Evolutionary conservation across 1,284 basidiomycete genomes (phyloP).

Genomic region (Rhizoctonia solani): DNA sequence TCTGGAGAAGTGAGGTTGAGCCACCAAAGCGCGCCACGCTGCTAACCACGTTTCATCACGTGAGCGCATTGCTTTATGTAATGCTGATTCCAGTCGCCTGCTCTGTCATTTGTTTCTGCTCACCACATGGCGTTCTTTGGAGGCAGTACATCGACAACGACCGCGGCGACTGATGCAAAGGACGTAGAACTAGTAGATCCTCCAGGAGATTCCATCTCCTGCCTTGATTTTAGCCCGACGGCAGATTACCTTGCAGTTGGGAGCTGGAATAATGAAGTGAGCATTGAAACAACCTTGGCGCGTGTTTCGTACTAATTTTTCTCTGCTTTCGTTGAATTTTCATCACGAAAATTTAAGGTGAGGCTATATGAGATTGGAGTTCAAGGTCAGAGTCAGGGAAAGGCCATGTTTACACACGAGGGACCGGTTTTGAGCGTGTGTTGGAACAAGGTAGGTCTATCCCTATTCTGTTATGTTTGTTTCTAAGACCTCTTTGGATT

Average conservation of each 20-base stretch:
- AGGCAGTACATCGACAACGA: constrained; percentile 3
- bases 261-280: constrained; percentile 78
- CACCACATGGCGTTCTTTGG: constrained; percentile 33
- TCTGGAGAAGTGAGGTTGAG: too few relatives aligned
- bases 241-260: constrained; percentile 75
- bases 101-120: constrained; percentile 16
- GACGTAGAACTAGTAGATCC: constrained; percentile 26
- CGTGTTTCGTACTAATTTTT: not conserved
- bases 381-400: constrained; percentile 46
- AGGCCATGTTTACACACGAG: constrained; percentile 72
- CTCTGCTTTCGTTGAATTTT: not conserved
- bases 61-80: not conserved
- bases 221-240: constrained; percentile 63
- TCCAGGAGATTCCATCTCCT: constrained; percentile 53
- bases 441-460: constrained; percentile 66
- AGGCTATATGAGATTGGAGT: constrained; percentile 58
- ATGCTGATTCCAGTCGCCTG: too few relatives aligned
- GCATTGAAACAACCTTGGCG: constrained; percentile 38
- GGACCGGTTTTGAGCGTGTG: constrained; percentile 80
- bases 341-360: constrained; percentile 46
- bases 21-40: too few relatives aligned
- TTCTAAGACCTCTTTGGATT: not conserved
- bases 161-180: constrained; percentile 4
- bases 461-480: not conserved
- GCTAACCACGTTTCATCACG: not conserved